Percentiles rank a stretch among this genome's conserved stretches.
Evolutionary conservation across 2,329 filamentous ascomycete genomes (phyloP).

Genomic region (Albophoma yamanashiensis): DNA sequence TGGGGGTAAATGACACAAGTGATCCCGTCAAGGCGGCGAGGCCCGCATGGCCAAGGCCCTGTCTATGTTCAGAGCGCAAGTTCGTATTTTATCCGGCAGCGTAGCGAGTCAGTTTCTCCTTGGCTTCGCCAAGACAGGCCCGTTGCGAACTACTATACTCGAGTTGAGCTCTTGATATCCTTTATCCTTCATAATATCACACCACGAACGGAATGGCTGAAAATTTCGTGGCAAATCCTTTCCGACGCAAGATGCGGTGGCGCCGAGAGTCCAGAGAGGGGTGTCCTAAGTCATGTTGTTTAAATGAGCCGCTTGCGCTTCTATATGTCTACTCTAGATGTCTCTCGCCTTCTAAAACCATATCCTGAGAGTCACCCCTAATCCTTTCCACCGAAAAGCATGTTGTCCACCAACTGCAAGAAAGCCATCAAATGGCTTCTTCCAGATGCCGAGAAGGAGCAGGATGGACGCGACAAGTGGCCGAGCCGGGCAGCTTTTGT

Average conservation of each 20-base stretch:
- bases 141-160: background rate
- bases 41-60: background rate
- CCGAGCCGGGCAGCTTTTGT: conserved; percentile 15
- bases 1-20: background rate
- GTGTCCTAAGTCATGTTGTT: background rate
- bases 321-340: background rate
- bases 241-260: background rate
- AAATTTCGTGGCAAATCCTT: background rate
- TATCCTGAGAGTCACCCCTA: background rate
- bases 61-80: background rate
- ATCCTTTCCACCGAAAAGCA: background rate
- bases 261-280: background rate
- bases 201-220: no score
- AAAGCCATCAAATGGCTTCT: conserved; percentile 9
- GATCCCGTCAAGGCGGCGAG: background rate
- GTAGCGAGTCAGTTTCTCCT: background rate
- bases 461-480: conserved; percentile 15
- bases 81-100: background rate
- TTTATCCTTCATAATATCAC: no score
- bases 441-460: conserved; percentile 12
- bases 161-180: background rate
- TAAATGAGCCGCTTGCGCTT: background rate
- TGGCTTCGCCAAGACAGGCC: background rate
- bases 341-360: background rate
- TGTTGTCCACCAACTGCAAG: conserved; percentile 1